A percentile compares a stretch with the other conserved stretches of the same genome.
These are phyloP conservation scores for Yarrowia sp. DNA, from an alignment of 805 yeast genomes.

Conservation along the genomic window DNA sequence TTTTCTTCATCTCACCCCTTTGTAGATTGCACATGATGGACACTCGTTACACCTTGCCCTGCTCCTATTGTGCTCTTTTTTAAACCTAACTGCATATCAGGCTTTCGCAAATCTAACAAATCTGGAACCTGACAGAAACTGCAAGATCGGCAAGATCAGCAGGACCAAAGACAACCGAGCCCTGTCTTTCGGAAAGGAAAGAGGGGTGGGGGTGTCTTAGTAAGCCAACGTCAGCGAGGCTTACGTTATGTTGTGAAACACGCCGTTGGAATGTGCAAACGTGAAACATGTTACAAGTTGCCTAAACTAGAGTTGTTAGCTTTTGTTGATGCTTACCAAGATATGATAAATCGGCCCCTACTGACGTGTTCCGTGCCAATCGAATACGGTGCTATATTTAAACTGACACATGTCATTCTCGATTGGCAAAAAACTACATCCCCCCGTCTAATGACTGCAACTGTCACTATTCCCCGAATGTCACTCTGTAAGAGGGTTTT, in stretches of 20 bases:
- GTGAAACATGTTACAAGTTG: too few relatives aligned
- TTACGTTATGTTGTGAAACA: not conserved
- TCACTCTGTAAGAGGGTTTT: not conserved
- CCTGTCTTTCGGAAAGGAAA: not conserved
- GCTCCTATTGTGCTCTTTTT: not conserved
- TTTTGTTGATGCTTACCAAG: not conserved
- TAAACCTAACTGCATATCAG: slow-evolving; percentile 4
- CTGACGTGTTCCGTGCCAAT: not conserved
- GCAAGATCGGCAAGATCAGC: slow-evolving; percentile 22
- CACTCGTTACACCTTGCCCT: not conserved
- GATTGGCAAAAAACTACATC: not conserved
- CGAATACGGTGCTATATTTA: not conserved
- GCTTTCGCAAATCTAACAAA: slow-evolving; percentile 22
- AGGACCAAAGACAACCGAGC: slow-evolving; percentile 6
- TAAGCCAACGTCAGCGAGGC: not conserved
- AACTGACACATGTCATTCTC: not conserved
- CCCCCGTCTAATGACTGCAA: too few relatives aligned
- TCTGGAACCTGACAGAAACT: slow-evolving; percentile 22
- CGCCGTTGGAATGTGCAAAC: not conserved
- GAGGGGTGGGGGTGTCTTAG: not conserved
- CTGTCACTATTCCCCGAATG: too few relatives aligned
- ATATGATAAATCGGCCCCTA: too few relatives aligned
- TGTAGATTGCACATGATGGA: not conserved
- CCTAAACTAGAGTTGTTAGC: not conserved
- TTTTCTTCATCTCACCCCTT: too few relatives aligned